phyloP scores from a whole-genome alignment of 495 filamentous ascomycete genomes.

The Penicillium atrosanguineum region DNA sequence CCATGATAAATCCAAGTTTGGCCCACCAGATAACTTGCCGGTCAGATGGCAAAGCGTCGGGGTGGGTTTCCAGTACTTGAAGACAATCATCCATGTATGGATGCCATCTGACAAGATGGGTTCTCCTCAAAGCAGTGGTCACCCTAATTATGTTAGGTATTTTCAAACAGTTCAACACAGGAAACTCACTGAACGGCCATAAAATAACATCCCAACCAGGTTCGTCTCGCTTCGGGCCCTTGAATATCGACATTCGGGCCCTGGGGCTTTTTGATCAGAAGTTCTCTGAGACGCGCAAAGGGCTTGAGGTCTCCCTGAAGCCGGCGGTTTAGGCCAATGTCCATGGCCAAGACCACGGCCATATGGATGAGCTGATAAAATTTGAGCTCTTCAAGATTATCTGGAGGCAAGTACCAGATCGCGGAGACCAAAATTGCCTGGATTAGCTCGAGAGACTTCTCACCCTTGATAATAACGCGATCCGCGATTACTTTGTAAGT shows the following conservation, averaged over 20 bases:
- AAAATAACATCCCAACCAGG: slow-evolving; percentile 84
- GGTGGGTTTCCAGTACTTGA: slow-evolving; percentile 66
- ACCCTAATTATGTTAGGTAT: slow-evolving; percentile 61
- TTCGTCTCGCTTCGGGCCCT: slow-evolving; percentile 68
- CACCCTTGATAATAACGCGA: slow-evolving; percentile 67
- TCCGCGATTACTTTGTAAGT: slow-evolving; percentile 72
- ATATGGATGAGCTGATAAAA: slow-evolving; percentile 88
- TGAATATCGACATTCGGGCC: slow-evolving; percentile 52
- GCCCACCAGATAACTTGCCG: slow-evolving; percentile 70
- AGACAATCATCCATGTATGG: slow-evolving; percentile 84
- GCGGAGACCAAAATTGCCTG: slow-evolving; percentile 72
- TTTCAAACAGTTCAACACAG: neutral
- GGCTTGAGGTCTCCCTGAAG: slow-evolving; percentile 22
- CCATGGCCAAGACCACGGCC: slow-evolving; percentile 80
- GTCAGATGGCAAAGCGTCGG: slow-evolving; percentile 71
- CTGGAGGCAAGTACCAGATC: slow-evolving; percentile 82
- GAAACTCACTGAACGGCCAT: slow-evolving; percentile 54
- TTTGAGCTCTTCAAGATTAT: slow-evolving; percentile 81
- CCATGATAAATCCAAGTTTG: slow-evolving; percentile 73
- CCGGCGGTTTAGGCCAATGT: slow-evolving; percentile 72
- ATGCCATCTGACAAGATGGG: slow-evolving; percentile 77
- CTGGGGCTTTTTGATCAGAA: slow-evolving; percentile 38
- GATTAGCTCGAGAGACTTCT: slow-evolving; percentile 83
- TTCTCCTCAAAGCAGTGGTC: slow-evolving; percentile 75
- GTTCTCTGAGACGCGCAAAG: slow-evolving; percentile 31